Percentiles rank a stretch among this genome's conserved stretches.
Conservation (phyloP, 257 asterid genomes). For the Voacanga thouarsii region DNA sequence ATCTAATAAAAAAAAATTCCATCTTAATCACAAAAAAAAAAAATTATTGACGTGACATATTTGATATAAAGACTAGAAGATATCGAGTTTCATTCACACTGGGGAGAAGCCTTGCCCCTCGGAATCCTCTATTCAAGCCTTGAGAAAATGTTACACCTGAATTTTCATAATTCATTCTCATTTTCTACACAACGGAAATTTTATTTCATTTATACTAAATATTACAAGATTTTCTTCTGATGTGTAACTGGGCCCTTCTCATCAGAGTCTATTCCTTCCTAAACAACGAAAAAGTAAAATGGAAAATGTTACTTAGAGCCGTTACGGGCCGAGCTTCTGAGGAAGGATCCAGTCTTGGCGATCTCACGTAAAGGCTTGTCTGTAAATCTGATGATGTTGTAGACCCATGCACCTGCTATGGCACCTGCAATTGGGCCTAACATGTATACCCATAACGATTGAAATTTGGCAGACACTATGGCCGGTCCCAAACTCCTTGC, state of each 20-base stretch:
- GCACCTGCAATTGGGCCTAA: slow-evolving; percentile 80
- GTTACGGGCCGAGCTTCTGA: slow-evolving; percentile 27
- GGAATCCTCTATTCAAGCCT: no score
- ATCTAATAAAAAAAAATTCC: no score
- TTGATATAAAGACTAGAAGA: no score
- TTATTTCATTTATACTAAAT: no score
- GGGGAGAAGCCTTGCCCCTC: no score
- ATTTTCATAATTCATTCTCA: no score
- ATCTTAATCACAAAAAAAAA: no score
- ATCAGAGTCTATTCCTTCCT: neutral
- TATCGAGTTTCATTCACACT: no score
- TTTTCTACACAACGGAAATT: no score
- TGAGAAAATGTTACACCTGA: no score
- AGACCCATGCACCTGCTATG: slow-evolving; percentile 77
- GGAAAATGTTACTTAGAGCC: neutral
- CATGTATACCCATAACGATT: slow-evolving; percentile 67
- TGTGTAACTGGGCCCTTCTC: neutral
- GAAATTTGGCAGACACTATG: slow-evolving; percentile 49
- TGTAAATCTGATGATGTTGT: slow-evolving; percentile 68
- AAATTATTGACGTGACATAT: no score
- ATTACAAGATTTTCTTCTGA: no score
- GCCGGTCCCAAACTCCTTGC: slow-evolving; percentile 94
- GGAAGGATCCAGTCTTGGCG: slow-evolving; percentile 64
- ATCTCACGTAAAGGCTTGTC: slow-evolving; percentile 72
- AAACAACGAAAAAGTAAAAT: neutral